These are phyloP conservation scores for Fusarium nematophilum DNA, from an alignment of 2,329 filamentous ascomycete genomes.

Conservation along the genomic window DNA sequence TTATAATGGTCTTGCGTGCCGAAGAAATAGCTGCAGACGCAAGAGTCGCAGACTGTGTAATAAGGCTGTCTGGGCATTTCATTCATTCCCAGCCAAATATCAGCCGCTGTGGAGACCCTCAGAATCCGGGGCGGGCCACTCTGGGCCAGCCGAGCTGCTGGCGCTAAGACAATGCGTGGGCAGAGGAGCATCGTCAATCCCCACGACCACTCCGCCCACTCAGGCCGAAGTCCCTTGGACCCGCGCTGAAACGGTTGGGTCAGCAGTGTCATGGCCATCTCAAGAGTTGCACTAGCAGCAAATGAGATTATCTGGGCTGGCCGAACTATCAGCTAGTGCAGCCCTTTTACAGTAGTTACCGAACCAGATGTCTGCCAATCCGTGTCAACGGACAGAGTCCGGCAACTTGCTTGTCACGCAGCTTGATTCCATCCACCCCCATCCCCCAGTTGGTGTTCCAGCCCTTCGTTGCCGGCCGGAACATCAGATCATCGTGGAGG, in stretches of 20 bases:
- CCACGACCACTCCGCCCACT: conserved; percentile 16
- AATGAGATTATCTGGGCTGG: conserved; percentile 5
- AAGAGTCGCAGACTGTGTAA: conserved; percentile 24
- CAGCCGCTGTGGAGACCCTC: conserved; percentile 42
- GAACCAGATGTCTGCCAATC: background rate
- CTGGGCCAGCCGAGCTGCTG: conserved; percentile 32
- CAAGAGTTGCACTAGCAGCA: background rate
- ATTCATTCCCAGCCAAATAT: conserved; percentile 31
- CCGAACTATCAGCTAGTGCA: conserved; percentile 8
- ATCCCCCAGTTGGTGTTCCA: background rate
- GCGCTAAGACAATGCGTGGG: conserved; percentile 10
- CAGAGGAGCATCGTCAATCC: conserved; percentile 9
- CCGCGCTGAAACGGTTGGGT: background rate
- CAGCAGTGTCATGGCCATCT: conserved; percentile 4
- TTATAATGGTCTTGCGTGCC: conserved; percentile 31
- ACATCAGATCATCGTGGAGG: conserved; percentile 2
- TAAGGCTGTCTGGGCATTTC: conserved; percentile 21
- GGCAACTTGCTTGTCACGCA: conserved; percentile 8
- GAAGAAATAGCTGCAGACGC: conserved; percentile 30
- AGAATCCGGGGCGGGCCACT: conserved; percentile 38
- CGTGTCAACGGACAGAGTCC: background rate
- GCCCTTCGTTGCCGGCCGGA: conserved; percentile 3
- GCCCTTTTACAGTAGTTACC: background rate
- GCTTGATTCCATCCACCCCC: background rate
- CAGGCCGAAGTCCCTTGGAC: conserved; percentile 2